Evolutionary conservation across 1,284 basidiomycete species (phyloP).

Genomic region (Veloboletus limbatus): DNA sequence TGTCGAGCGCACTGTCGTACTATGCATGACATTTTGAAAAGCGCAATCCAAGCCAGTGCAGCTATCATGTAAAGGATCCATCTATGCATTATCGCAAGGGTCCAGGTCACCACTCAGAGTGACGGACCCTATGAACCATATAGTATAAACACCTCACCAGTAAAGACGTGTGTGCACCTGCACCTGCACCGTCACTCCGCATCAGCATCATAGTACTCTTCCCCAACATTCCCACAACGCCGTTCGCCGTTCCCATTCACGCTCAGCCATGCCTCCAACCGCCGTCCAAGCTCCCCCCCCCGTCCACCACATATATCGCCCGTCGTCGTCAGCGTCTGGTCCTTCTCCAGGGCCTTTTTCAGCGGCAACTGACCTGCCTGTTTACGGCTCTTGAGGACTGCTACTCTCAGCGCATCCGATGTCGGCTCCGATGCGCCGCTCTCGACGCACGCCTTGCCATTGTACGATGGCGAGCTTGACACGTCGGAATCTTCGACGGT

Average conservation of each 20-base stretch:
- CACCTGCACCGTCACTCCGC: slow-evolving; percentile 17
- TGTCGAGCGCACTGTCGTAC: no score
- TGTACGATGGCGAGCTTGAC: slow-evolving; percentile 14
- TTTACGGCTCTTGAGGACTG: slow-evolving; percentile 28
- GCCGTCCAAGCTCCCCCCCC: slow-evolving; percentile 68
- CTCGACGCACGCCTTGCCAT: background rate
- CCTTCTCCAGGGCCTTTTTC: slow-evolving; percentile 53
- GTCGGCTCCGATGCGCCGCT: slow-evolving; percentile 17
- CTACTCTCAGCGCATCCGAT: slow-evolving; percentile 17
- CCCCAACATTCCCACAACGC: slow-evolving; percentile 1
- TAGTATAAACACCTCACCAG: slow-evolving; percentile 8
- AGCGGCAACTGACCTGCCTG: slow-evolving; percentile 43
- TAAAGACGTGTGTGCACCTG: slow-evolving; percentile 2
- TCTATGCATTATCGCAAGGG: background rate
- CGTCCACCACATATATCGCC: slow-evolving; percentile 74
- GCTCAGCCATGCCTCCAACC: slow-evolving; percentile 69
- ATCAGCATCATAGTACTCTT: slow-evolving; percentile 16
- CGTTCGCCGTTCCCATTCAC: slow-evolving; percentile 18
- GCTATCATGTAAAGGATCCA: background rate
- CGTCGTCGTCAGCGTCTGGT: slow-evolving; percentile 62
- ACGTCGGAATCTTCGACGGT: slow-evolving; percentile 26
- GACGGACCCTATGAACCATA: slow-evolving; percentile 1
- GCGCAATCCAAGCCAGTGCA: background rate
- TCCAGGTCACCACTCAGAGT: no score
- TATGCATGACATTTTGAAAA: no score